Conservation (phyloP, 2,329 filamentous ascomycete genomes). For the Phialophora tarda region DNA sequence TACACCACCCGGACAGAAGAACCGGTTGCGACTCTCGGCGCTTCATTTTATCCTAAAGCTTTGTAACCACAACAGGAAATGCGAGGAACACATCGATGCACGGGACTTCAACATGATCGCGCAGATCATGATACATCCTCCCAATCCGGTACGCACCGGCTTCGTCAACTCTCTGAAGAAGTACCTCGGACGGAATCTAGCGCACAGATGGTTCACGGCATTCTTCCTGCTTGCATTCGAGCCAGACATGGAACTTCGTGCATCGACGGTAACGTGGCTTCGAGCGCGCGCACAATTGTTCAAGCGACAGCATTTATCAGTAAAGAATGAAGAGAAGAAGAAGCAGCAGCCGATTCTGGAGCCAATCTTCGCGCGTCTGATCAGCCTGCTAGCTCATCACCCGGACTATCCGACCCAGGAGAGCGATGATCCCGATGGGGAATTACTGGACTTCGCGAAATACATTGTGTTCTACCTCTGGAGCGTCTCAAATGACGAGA, state of each 20-base stretch:
- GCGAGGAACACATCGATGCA: constrained; percentile 74
- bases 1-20: constrained; percentile 77
- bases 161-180: constrained; percentile 91
- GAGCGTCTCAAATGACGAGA: constrained; percentile 81
- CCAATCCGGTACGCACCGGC: constrained; percentile 72
- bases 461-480: constrained; percentile 91
- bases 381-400: constrained; percentile 90
- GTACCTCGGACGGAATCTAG: constrained; percentile 77
- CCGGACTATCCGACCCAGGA: constrained; percentile 72
- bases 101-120: constrained; percentile 81
- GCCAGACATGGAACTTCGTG: constrained; percentile 73
- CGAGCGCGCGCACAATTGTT: constrained; percentile 76
- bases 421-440: constrained; percentile 63
- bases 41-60: constrained; percentile 83
- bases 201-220: constrained; percentile 82
- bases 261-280: constrained; percentile 83
- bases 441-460: constrained; percentile 79
- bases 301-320: constrained; percentile 53
- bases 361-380: constrained; percentile 76
- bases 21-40: constrained; percentile 79
- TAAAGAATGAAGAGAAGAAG: constrained; percentile 44
- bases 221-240: constrained; percentile 92
- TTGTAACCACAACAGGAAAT: constrained; percentile 73
- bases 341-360: constrained; percentile 72
- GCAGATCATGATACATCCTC: constrained; percentile 77